These are phyloP conservation scores for Wickerhamomyces ciferrii DNA, from an alignment of 805 yeast species.

Conservation along the genomic window DNA sequence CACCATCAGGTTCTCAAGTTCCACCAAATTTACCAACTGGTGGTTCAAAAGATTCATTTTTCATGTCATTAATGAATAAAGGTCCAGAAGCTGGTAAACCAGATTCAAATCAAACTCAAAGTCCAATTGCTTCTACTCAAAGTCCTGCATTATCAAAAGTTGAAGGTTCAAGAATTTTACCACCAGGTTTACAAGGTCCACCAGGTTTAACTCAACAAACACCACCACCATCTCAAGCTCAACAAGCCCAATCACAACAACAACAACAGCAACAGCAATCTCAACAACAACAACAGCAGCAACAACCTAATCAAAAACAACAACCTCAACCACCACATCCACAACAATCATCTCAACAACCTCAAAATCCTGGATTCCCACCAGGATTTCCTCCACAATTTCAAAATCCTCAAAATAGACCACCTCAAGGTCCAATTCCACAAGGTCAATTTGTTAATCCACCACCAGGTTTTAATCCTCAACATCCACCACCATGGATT, in stretches of 20 bases:
- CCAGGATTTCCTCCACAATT: slow-evolving; percentile 16
- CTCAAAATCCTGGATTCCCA: slow-evolving; percentile 10
- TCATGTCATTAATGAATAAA: slow-evolving; percentile 18
- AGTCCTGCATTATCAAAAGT: background rate
- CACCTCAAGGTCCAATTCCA: slow-evolving; percentile 10
- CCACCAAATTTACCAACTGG: slow-evolving; percentile 2
- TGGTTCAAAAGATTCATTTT: slow-evolving; percentile 19
- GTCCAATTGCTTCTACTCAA: background rate
- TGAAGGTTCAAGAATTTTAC: background rate
- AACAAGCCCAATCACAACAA: slow-evolving; percentile 3
- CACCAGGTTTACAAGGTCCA: background rate
- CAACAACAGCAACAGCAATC: background rate
- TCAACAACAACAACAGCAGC: slow-evolving; percentile 1
- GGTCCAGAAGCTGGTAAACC: slow-evolving; percentile 6
- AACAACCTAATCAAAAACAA: slow-evolving; percentile 5
- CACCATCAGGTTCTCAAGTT: background rate
- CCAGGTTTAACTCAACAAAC: background rate
- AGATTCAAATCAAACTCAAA: background rate
- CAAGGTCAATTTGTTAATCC: slow-evolving; percentile 1
- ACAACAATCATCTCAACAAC: slow-evolving; percentile 2
- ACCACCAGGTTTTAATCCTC: slow-evolving; percentile 13
- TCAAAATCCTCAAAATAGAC: slow-evolving; percentile 9
- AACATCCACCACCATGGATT: slow-evolving; percentile 13
- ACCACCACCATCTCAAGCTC: slow-evolving; percentile 4
- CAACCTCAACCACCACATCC: slow-evolving; percentile 6